These are phyloP conservation scores for Gynandropsis gynandra DNA, from an alignment of 345 rosid genomes.

Conservation along the genomic window DNA sequence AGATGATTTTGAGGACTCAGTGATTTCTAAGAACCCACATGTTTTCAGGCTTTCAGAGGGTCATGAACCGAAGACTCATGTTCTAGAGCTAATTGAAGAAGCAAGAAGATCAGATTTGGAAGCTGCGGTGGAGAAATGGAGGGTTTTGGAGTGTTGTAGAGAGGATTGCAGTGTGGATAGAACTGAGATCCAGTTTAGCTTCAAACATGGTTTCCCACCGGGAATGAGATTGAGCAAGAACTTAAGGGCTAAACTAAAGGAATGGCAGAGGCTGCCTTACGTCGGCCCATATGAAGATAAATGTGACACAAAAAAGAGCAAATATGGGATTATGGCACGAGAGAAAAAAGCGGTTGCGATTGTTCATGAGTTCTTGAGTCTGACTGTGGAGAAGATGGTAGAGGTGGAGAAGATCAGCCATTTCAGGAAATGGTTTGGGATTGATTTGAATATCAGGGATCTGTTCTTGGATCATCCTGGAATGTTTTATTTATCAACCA, in stretches of 20 bases:
- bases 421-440: constrained; percentile 69
- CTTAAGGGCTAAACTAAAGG: constrained; percentile 65
- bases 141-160: constrained; percentile 56
- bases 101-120: constrained; percentile 24
- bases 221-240: constrained; percentile 79
- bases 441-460: constrained; percentile 78
- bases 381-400: constrained; percentile 88
- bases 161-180: constrained; percentile 45
- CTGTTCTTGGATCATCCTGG: constrained; percentile 93
- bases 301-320: constrained; percentile 40
- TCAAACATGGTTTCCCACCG: constrained; percentile 65
- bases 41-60: constrained; percentile 50
- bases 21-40: constrained; percentile 45
- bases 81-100: constrained; percentile 47
- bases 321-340: constrained; percentile 35
- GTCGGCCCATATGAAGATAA: constrained; percentile 63
- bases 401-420: constrained; percentile 94
- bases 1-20: constrained; percentile 86
- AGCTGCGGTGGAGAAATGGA: constrained; percentile 77
- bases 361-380: constrained; percentile 69
- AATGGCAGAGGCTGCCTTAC: constrained; percentile 78
- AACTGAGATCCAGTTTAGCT: constrained; percentile 45
- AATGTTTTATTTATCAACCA: constrained; percentile 69
- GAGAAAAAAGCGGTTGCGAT: constrained; percentile 79
- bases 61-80: constrained; percentile 62